These are phyloP conservation scores for Ilyonectria destructans DNA, from an alignment of 2,329 filamentous ascomycete species.

Conservation along the genomic window DNA sequence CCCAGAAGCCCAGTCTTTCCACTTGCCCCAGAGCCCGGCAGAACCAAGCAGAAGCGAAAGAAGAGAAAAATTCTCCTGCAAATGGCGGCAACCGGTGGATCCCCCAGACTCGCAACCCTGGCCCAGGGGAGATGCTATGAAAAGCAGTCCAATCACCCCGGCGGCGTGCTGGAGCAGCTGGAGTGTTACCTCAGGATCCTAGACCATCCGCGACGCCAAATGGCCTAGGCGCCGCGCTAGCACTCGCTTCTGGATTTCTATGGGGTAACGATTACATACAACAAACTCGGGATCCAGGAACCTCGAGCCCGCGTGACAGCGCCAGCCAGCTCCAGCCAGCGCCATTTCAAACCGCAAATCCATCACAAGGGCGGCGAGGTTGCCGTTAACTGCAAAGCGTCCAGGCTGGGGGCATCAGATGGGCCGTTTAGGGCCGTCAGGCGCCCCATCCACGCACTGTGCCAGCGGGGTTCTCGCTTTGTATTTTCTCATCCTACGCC, in stretches of 20 bases:
- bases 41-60: constrained; percentile 6
- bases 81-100: constrained; percentile 33
- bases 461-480: background rate
- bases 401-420: constrained; percentile 24
- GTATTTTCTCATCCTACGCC: background rate
- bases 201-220: constrained; percentile 9
- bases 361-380: constrained; percentile 44
- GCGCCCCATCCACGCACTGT: background rate
- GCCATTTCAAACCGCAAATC: constrained; percentile 30
- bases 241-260: constrained; percentile 42
- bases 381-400: constrained; percentile 52
- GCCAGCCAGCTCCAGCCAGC: constrained; percentile 38
- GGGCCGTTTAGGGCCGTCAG: constrained; percentile 11
- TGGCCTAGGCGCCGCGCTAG: constrained; percentile 29
- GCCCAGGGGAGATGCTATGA: background rate
- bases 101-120: background rate
- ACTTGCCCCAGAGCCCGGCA: background rate
- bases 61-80: constrained; percentile 23
- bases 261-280: constrained; percentile 52
- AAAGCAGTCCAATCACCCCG: background rate
- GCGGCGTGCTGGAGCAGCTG: constrained; percentile 7
- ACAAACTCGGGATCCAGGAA: constrained; percentile 50
- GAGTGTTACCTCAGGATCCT: constrained; percentile 1
- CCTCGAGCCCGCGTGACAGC: constrained; percentile 48
- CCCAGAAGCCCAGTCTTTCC: constrained; percentile 2